A percentile compares a stretch with the other conserved stretches of the same genome.
These are phyloP conservation scores for Aspergillus pseudoterreus DNA, from an alignment of 2,329 filamentous ascomycete genomes.

Conservation along the genomic window DNA sequence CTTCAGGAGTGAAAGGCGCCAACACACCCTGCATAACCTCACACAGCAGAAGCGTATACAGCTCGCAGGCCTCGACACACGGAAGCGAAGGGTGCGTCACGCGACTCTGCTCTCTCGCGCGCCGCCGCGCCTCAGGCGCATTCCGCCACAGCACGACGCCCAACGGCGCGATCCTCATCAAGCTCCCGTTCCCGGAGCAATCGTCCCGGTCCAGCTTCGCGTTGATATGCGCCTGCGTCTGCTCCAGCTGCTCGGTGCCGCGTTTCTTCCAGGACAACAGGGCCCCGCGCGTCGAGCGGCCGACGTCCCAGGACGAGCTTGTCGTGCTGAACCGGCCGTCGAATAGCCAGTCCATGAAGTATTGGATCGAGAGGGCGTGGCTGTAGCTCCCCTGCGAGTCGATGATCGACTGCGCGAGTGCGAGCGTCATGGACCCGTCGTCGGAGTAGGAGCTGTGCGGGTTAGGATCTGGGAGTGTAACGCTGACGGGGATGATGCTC, in stretches of 20 bases:
- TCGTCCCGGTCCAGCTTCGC: constrained; percentile 13
- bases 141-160: constrained; percentile 28
- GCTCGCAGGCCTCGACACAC: constrained; percentile 39
- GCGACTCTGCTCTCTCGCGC: constrained; percentile 24
- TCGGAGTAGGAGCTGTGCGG: constrained; percentile 37
- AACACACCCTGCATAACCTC: constrained; percentile 24
- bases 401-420: constrained; percentile 38
- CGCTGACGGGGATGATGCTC: not conserved
- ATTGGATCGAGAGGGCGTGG: constrained; percentile 27
- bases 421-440: constrained; percentile 44
- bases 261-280: constrained; percentile 29
- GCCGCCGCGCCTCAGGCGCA: constrained; percentile 17
- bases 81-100: constrained; percentile 38
- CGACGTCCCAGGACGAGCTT: constrained; percentile 38
- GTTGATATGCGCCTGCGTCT: constrained; percentile 17
- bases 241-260: not conserved
- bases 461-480: not conserved
- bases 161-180: constrained; percentile 42
- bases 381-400: constrained; percentile 27
- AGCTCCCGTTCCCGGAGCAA: constrained; percentile 37
- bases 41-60: constrained; percentile 34
- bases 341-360: constrained; percentile 37
- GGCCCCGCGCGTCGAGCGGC: constrained; percentile 28
- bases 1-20: constrained; percentile 5
- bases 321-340: constrained; percentile 36